Evolutionary conservation across 163 green algal species (phyloP).

Genomic region (Chlorella variabilis): DNA sequence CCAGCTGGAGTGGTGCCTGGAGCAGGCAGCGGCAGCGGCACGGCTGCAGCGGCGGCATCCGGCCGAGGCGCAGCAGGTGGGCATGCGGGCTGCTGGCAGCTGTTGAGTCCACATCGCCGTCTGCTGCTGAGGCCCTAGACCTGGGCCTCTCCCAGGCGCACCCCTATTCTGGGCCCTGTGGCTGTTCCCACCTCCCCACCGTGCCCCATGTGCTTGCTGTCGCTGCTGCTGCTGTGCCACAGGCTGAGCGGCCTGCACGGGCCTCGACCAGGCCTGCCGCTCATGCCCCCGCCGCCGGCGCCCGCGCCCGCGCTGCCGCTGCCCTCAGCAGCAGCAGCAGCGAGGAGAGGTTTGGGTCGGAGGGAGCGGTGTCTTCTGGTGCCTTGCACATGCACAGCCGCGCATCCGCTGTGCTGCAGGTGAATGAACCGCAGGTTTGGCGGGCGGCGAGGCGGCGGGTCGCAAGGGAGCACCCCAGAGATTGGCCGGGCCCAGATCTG

Average conservation of each 20-base stretch:
- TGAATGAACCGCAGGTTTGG: not conserved
- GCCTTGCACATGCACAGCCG: conserved; percentile 16
- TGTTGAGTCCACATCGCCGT: not conserved
- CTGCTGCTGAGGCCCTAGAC: not conserved
- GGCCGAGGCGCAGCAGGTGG: not conserved
- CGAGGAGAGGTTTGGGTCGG: not conserved
- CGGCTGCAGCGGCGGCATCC: not conserved
- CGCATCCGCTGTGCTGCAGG: conserved; percentile 10
- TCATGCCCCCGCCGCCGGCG: not conserved
- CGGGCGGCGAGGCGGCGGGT: not conserved
- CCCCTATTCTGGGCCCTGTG: no score
- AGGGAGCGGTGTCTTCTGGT: not conserved
- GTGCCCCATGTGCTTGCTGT: not conserved
- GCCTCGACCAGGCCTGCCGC: conserved; percentile 19
- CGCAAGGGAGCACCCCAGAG: not conserved
- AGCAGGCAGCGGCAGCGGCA: conserved; percentile 8
- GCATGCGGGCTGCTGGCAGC: not conserved
- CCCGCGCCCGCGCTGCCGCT: not conserved
- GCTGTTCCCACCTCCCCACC: not conserved
- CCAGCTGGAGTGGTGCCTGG: conserved; percentile 17
- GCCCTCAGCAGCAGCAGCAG: conserved; percentile 7
- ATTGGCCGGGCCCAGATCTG: no score
- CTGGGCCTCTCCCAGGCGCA: no score
- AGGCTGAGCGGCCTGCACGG: conserved; percentile 29
- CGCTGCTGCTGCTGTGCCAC: not conserved